Evolutionary conservation across 202 grass and related monocot species (phyloP), one percentile per base, ranked within the genome.

Genomic region (Eragrostis tef): DNA sequence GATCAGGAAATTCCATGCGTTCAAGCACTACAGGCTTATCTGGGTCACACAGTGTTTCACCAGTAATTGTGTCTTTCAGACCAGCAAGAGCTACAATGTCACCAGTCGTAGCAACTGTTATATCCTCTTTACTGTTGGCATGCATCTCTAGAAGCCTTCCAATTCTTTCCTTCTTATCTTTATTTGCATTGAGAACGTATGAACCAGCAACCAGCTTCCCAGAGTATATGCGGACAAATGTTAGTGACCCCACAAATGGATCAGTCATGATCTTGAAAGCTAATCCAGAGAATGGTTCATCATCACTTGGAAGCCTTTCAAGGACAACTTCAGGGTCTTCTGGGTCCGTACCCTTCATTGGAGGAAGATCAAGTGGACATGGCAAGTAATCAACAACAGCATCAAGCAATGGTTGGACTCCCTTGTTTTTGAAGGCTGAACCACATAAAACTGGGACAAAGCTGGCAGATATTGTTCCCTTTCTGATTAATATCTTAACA

Each of bases 201-300:
- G 90, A 93, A 83, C 96, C 96, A 46, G 90, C 90, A 71, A 26
- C 5, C 58, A 98, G 66, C 87, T 91, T 98, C 51, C 96, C 96
- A 0, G 92, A 98, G 71, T 98, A 98, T 83, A 98, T 84, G 76
- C 96, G 91, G 20, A 98, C 96, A 80, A 98, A 98, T 57, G 96
- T 98, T 60, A 98, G 71, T 72, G 96, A 91, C 11, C 96, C 96
- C 80, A 98, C 96, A 85, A 95, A 98, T 77, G 92, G 79, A 86
- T 98, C 96, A 54, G 79, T 93, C 96, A 98, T 98, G 78, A 98
- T 98, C 89, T 98, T 98, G 83, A 98, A 98, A 75, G 96, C 96
- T 83, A 98, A 71, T 57, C 96, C 96, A 64, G 96, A 90, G 90
- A 98, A 98, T 71, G 96, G 88, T 27, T 95, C 96, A 42, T 91